Evolutionary conservation across 2,329 filamentous ascomycete species (phyloP).

Genomic region (Paramyrothecium roridum): DNA sequence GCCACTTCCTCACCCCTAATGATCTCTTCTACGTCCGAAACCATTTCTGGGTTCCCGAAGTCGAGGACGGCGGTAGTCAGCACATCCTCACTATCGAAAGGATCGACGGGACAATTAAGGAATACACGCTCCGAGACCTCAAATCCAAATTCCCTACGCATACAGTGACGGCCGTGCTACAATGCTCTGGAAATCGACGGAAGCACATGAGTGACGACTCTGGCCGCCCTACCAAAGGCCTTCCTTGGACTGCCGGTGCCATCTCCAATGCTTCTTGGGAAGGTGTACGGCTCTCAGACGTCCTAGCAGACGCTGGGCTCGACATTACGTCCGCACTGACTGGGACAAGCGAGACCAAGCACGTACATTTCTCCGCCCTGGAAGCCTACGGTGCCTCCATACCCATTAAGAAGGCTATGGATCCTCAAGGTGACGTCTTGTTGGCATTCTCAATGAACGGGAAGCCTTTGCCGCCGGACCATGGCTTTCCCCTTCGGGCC

Average conservation of each 20-base stretch:
- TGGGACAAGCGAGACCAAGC: conserved; percentile 36
- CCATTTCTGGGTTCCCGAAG: conserved; percentile 60
- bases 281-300: conserved; percentile 51
- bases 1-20: conserved; percentile 52
- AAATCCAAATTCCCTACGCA: conserved; percentile 47
- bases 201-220: conserved; percentile 52
- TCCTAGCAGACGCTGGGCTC: conserved; percentile 54
- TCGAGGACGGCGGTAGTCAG: conserved; percentile 31
- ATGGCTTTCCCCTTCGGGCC: conserved; percentile 62
- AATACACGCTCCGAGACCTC: conserved; percentile 53
- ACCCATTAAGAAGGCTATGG: conserved; percentile 54
- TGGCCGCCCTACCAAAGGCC: conserved; percentile 47
- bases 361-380: conserved; percentile 56
- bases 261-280: conserved; percentile 60
- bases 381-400: conserved; percentile 63
- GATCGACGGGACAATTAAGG: conserved; percentile 47
- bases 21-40: conserved; percentile 58
- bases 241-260: conserved; percentile 58
- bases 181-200: conserved; percentile 60
- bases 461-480: conserved; percentile 57
- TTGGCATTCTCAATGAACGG: conserved; percentile 69
- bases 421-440: conserved; percentile 61
- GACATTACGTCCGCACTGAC: conserved; percentile 32
- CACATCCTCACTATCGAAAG: conserved; percentile 53
- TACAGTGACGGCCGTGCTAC: conserved; percentile 52